These are phyloP conservation scores for Antitrichia curtipendula DNA, from an alignment of 225 moss, liverwort and hornwort species.

Conservation along the genomic window DNA sequence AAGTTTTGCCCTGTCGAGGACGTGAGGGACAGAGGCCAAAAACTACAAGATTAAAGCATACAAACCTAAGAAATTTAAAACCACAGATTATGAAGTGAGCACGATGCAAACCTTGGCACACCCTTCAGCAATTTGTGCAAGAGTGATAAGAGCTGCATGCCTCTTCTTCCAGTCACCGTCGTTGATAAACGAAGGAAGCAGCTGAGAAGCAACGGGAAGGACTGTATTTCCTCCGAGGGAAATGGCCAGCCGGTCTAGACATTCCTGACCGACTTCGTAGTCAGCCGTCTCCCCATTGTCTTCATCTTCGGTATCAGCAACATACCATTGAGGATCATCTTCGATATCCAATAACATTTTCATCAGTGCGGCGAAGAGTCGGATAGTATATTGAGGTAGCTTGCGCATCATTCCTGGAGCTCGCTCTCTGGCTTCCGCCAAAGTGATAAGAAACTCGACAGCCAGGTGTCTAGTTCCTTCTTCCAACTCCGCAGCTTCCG, in stretches of 20 bases:
- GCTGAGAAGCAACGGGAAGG: slow-evolving; percentile 85
- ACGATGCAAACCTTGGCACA: slow-evolving; percentile 71
- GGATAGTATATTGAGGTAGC: slow-evolving; percentile 66
- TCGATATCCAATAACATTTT: slow-evolving; percentile 93
- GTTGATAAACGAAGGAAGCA: slow-evolving; percentile 62
- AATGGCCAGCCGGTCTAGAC: slow-evolving; percentile 83
- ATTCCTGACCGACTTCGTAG: slow-evolving; percentile 98
- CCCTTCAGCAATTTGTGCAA: slow-evolving; percentile 99
- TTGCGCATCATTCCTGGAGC: slow-evolving; percentile 99
- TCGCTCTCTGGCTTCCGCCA: slow-evolving; percentile 88
- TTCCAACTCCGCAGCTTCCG: slow-evolving; percentile 80
- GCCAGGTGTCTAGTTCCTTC: slow-evolving; percentile 92
- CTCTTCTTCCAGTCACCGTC: slow-evolving; percentile 87
- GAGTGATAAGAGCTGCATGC: slow-evolving; percentile 89
- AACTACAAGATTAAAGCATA: background rate
- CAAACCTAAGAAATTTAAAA: background rate
- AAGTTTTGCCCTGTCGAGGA: background rate
- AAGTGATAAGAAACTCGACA: slow-evolving; percentile 88
- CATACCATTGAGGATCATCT: slow-evolving; percentile 82
- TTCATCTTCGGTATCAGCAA: slow-evolving; percentile 87
- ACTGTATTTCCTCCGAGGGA: slow-evolving; percentile 97
- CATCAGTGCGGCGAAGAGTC: slow-evolving; percentile 77
- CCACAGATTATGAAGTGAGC: background rate
- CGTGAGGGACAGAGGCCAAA: background rate
- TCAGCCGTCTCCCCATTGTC: slow-evolving; percentile 81